phyloP scores from a whole-genome alignment of 2,329 filamentous ascomycete genomes.

The Xylariaceae sp. region DNA sequence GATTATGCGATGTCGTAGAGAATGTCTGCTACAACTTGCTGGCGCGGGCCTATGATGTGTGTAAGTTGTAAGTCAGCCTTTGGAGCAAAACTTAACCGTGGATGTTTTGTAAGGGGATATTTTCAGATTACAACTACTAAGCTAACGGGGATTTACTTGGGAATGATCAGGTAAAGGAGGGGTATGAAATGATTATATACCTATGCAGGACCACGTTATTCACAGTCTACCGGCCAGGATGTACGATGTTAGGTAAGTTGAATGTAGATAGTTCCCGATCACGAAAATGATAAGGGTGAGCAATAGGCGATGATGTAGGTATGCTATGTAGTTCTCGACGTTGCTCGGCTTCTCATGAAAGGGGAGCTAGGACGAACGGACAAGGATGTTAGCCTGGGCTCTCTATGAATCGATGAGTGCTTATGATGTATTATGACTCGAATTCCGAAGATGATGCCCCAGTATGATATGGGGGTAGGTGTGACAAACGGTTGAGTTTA shows the following conservation, averaged over 20 bases:
- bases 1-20: background rate
- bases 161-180: constrained; percentile 10
- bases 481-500: constrained; percentile 11
- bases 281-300: constrained; percentile 22
- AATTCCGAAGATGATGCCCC: constrained; percentile 1
- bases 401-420: background rate
- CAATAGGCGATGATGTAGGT: constrained; percentile 23
- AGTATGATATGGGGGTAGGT: constrained; percentile 5
- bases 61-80: constrained; percentile 22
- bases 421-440: constrained; percentile 14
- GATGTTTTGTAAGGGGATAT: constrained; percentile 25
- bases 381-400: constrained; percentile 15
- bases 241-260: background rate
- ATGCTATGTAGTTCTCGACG: constrained; percentile 6
- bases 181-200: constrained; percentile 28
- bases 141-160: background rate
- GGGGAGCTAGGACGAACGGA: constrained; percentile 24
- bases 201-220: constrained; percentile 2
- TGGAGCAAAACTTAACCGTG: constrained; percentile 23
- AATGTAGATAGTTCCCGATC: background rate
- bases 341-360: constrained; percentile 19
- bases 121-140: background rate
- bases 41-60: constrained; percentile 16
- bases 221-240: constrained; percentile 6
- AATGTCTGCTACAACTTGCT: background rate